Evolutionary conservation across 345 rosid genomes (phyloP).

Genomic region (Jatropha curcas): DNA sequence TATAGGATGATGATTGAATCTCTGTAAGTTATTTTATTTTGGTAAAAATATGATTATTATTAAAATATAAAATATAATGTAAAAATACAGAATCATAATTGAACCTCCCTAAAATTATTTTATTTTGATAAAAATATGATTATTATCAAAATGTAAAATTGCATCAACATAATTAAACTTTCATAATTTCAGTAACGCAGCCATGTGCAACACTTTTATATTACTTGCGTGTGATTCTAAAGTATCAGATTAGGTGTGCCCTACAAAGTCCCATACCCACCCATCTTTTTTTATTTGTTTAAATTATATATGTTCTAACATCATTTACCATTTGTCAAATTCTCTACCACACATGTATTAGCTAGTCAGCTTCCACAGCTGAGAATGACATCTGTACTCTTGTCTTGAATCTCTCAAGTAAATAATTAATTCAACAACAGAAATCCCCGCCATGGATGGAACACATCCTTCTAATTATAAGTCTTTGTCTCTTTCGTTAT

Average conservation of each 20-base stretch:
- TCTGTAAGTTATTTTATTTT: too few species aligned
- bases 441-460: constrained; percentile 8
- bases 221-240: not conserved
- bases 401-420: not conserved
- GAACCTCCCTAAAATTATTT: too few species aligned
- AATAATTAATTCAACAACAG: not conserved
- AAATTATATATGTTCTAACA: not conserved
- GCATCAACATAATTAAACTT: too few species aligned
- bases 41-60: too few species aligned
- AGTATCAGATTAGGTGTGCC: not conserved
- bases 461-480: not conserved
- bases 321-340: constrained; percentile 14
- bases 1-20: too few species aligned
- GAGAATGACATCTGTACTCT: constrained; percentile 13
- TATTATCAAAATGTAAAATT: too few species aligned
- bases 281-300: not conserved
- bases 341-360: constrained; percentile 13
- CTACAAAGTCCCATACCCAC: not conserved
- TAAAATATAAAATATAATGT: too few species aligned
- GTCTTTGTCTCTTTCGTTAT: too few species aligned
- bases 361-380: constrained; percentile 8
- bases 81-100: too few species aligned
- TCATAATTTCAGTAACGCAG: too few species aligned
- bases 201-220: not conserved
- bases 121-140: too few species aligned